Percentiles rank a stretch among this genome's conserved stretches.
phyloP scores from a whole-genome alignment of 345 rosid genomes.

The Syzygium aromaticum region DNA sequence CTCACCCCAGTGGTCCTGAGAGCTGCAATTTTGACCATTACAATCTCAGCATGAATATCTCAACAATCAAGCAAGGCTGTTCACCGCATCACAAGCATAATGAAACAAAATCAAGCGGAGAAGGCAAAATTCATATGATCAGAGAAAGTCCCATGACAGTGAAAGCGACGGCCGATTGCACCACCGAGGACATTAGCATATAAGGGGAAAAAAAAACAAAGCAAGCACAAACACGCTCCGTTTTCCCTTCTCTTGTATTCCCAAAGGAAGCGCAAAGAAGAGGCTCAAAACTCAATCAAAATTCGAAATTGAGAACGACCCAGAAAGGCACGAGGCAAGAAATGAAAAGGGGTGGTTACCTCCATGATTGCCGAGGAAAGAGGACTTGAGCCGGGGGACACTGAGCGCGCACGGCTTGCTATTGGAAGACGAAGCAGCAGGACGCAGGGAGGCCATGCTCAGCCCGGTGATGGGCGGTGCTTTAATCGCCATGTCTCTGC shows the following conservation, averaged over 20 bases:
- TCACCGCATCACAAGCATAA: not conserved
- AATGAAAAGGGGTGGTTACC: not conserved
- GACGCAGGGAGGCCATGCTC: conserved; percentile 12
- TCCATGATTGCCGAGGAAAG: conserved; percentile 22
- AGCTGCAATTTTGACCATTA: not conserved
- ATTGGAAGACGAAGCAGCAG: conserved; percentile 10
- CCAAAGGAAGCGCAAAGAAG: not conserved
- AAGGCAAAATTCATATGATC: not conserved
- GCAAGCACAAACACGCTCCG: not conserved
- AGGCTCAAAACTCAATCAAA: not conserved
- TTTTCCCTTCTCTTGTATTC: not conserved
- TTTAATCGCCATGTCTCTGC: conserved; percentile 22
- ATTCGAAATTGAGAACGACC: not conserved
- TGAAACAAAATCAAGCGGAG: not conserved
- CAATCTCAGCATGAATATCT: not conserved
- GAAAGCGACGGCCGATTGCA: not conserved
- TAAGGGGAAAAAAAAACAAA: not conserved
- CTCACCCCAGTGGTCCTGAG: conserved; percentile 23
- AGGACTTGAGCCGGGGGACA: conserved; percentile 16
- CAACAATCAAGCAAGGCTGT: not conserved
- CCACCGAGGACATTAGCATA: not conserved
- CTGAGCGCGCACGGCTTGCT: conserved; percentile 1
- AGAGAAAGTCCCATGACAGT: not conserved
- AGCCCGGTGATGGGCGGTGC: conserved; percentile 33
- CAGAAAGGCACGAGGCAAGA: not conserved